phyloP scores from a whole-genome alignment of 2,329 filamentous ascomycete genomes.

The Claviceps sp. region DNA sequence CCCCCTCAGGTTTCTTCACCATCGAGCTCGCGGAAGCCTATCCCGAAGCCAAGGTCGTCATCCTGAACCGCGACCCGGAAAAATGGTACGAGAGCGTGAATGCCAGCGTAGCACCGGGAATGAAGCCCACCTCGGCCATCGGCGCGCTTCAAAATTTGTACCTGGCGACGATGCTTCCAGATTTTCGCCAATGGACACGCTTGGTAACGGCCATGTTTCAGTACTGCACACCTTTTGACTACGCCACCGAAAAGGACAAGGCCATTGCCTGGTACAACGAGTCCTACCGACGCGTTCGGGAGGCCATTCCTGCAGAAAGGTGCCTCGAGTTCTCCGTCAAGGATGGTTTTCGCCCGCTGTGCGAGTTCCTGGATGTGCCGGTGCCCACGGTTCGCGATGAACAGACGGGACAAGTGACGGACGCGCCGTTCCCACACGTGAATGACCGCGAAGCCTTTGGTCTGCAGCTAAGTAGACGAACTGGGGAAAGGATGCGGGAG shows the following conservation, averaged over 20 bases:
- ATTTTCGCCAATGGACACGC: slow-evolving; percentile 11
- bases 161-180: slow-evolving; percentile 15
- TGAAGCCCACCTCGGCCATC: background rate
- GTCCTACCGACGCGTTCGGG: slow-evolving; percentile 23
- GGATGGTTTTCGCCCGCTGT: slow-evolving; percentile 29
- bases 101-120: slow-evolving; percentile 10
- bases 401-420: slow-evolving; percentile 16
- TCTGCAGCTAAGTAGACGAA: background rate
- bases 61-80: slow-evolving; percentile 26
- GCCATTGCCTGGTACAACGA: slow-evolving; percentile 23
- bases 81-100: slow-evolving; percentile 22
- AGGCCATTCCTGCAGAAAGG: slow-evolving; percentile 19
- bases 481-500: slow-evolving; percentile 2
- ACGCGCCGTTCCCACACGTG: slow-evolving; percentile 20
- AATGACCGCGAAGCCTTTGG: slow-evolving; percentile 18
- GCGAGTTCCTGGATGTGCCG: slow-evolving; percentile 23
- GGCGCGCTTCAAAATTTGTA: slow-evolving; percentile 12
- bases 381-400: slow-evolving; percentile 21
- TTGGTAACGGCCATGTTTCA: slow-evolving; percentile 16
- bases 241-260: slow-evolving; percentile 21
- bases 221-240: slow-evolving; percentile 16
- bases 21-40: slow-evolving; percentile 21
- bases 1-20: slow-evolving; percentile 41
- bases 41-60: slow-evolving; percentile 25
- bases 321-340: slow-evolving; percentile 25